These are phyloP conservation scores for Geotrichum klebahnii DNA, from an alignment of 1,139 yeast genomes.

Conservation along the genomic window DNA sequence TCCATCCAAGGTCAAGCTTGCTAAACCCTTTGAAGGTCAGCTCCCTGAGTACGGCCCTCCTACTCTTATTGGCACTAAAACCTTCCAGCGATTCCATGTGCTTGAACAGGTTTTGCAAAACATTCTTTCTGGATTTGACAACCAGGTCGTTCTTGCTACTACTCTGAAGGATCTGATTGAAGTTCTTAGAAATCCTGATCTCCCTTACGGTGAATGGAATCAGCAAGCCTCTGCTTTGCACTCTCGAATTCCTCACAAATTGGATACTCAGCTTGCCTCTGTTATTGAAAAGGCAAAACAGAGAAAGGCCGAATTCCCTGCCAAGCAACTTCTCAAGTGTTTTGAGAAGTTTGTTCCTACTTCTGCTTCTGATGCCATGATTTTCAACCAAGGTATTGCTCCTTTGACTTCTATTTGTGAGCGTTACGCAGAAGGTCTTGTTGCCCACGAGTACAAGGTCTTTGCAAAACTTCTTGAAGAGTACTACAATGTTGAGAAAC, in stretches of 20 bases:
- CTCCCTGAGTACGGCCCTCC: conserved; percentile 87
- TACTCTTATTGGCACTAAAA: conserved; percentile 73
- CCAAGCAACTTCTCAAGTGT: conserved; percentile 67
- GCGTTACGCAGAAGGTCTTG: conserved; percentile 69
- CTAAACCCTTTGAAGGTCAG: conserved; percentile 91
- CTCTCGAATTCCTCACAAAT: conserved; percentile 75
- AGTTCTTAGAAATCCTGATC: conserved; percentile 68
- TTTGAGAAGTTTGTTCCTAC: conserved; percentile 54
- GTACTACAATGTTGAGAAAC: conserved; percentile 70
- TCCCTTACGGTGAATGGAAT: conserved; percentile 93
- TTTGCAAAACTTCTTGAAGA: conserved; percentile 66
- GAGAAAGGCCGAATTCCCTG: conserved; percentile 85
- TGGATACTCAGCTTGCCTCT: conserved; percentile 62
- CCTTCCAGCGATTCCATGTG: conserved; percentile 67
- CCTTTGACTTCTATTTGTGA: conserved; percentile 71
- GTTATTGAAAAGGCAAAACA: conserved; percentile 56
- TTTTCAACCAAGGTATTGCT: conserved; percentile 56
- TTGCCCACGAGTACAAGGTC: conserved; percentile 76
- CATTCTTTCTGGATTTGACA: conserved; percentile 86
- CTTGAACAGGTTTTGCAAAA: conserved; percentile 61
- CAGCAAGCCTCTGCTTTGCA: conserved; percentile 84
- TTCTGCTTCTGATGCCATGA: conserved; percentile 43
- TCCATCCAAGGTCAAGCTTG: conserved; percentile 95
- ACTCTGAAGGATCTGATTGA: conserved; percentile 70
- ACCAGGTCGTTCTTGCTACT: conserved; percentile 85